Evolutionary conservation across 371 early-diverging fungal genomes (phyloP), one percentile per base, ranked within the genome.

Genomic region (Mucor velutinosus): DNA sequence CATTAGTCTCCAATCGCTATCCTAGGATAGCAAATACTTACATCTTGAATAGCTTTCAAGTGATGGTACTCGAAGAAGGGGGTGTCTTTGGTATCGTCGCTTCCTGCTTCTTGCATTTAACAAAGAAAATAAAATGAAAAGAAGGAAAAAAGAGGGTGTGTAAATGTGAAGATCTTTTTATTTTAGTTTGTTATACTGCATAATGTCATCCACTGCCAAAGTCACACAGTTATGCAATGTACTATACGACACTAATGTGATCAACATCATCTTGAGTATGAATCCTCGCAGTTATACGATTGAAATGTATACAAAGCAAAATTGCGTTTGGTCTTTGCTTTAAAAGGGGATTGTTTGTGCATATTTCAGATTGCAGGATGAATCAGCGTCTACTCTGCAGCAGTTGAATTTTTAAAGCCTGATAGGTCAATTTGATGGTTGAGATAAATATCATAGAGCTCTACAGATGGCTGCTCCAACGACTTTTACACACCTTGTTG

Each of bases 31-130:
- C 41, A 1, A 2, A 11, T 17, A 33, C 57, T 19, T 29, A 57
- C 57, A 57, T 57, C 57, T 33, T 57, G 57, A 2, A 57, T 57
- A 6, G 30, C 33, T n/a, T 57, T 57, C 57, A 57, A 57, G 11
- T 29, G 30, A n/a, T 57, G 57, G 8, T 57, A 57, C 3, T 57
- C 19, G 19, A 57, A 57, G 57, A 32, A 57, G 17, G 57, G 57
- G 8, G 57, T 57, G 12, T 57, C 57, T 8, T 57, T 12, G 21
- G 53, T 27, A 12, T 53, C 27, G 0, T 53, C 14, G 53, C 11
- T 25, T 23, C 15, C 27, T 27, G 23, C 4, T 53, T 53, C 53
- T 53, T 27, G 15, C 53, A 53, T 53, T 53, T 27, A 4, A 10
- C 27, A 14, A 27, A 2, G 12, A 53, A 47, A 19, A 47, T 21